Conservation (phyloP, 2,329 filamentous ascomycete species). For the Westerdykella sp. region DNA sequence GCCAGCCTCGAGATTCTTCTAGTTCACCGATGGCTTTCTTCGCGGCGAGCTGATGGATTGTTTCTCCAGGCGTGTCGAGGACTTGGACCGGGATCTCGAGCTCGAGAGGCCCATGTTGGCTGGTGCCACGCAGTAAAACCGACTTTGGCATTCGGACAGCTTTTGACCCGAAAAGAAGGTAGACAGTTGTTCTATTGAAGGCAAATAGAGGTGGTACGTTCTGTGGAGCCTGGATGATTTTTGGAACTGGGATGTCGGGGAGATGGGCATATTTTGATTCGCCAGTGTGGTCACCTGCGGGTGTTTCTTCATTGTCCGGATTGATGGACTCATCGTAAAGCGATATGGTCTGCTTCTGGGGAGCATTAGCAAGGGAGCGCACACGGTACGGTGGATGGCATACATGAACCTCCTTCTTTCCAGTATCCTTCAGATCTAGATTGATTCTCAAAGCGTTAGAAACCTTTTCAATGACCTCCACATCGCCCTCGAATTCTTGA, state of each 20-base stretch:
- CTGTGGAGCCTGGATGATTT: constrained; percentile 58
- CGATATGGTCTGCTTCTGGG: constrained; percentile 47
- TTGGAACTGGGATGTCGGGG: constrained; percentile 49
- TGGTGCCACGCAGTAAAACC: constrained; percentile 54
- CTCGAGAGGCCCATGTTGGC: constrained; percentile 52
- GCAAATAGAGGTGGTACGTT: constrained; percentile 60
- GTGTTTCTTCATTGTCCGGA: constrained; percentile 36
- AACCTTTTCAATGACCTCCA: constrained; percentile 57
- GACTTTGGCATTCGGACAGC: constrained; percentile 46
- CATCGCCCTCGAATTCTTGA: constrained; percentile 45
- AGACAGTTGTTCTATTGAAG: constrained; percentile 60
- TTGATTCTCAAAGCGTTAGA: constrained; percentile 45
- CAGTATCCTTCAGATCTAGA: constrained; percentile 16
- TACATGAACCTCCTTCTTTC: constrained; percentile 8
- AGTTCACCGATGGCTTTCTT: constrained; percentile 63
- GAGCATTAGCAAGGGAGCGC: constrained; percentile 6
- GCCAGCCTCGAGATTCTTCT: constrained; percentile 64
- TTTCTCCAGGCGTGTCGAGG: constrained; percentile 44
- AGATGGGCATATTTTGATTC: constrained; percentile 46
- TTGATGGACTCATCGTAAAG: constrained; percentile 52
- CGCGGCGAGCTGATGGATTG: constrained; percentile 64
- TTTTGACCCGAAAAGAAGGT: constrained; percentile 56
- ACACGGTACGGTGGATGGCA: constrained; percentile 2
- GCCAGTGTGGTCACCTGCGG: constrained; percentile 21
- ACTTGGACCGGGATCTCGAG: constrained; percentile 58